These are phyloP conservation scores for Rhynchosporium agropyri DNA, from an alignment of 2,329 filamentous ascomycete genomes.

Conservation along the genomic window DNA sequence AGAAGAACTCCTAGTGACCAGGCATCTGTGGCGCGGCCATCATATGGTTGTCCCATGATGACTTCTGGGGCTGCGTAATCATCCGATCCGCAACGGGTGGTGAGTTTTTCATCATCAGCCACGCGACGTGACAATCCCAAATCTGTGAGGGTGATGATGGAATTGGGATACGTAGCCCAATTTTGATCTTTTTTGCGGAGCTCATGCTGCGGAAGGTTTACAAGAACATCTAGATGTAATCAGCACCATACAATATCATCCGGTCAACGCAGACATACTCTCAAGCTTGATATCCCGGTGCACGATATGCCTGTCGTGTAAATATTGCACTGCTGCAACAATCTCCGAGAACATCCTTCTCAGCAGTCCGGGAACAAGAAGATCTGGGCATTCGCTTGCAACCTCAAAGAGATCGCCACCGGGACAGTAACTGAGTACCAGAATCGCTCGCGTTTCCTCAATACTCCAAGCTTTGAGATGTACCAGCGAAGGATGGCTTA, in stretches of 20 bases:
- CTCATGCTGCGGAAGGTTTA: constrained; percentile 74
- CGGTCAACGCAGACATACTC: constrained; percentile 60
- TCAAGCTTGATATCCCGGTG: constrained; percentile 98
- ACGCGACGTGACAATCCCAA: constrained; percentile 87
- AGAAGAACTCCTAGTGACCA: constrained; percentile 94
- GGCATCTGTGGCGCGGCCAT: constrained; percentile 87
- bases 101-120: constrained; percentile 83
- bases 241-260: constrained; percentile 24
- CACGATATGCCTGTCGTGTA: constrained; percentile 84
- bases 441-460: constrained; percentile 76
- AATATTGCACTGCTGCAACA: constrained; percentile 80
- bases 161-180: constrained; percentile 76
- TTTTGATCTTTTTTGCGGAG: constrained; percentile 63
- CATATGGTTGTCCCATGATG: constrained; percentile 91
- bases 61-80: constrained; percentile 98
- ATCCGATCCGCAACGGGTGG: constrained; percentile 91
- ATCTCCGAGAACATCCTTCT: constrained; percentile 89
- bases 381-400: constrained; percentile 70
- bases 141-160: constrained; percentile 87
- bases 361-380: constrained; percentile 70
- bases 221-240: constrained; percentile 71
- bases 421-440: constrained; percentile 89
- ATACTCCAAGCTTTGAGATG: constrained; percentile 91
- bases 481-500: constrained; percentile 87
- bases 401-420: constrained; percentile 95